Evolutionary conservation across 148 eudicot genomes (phyloP).

Genomic region (Rhododendron vialii): DNA sequence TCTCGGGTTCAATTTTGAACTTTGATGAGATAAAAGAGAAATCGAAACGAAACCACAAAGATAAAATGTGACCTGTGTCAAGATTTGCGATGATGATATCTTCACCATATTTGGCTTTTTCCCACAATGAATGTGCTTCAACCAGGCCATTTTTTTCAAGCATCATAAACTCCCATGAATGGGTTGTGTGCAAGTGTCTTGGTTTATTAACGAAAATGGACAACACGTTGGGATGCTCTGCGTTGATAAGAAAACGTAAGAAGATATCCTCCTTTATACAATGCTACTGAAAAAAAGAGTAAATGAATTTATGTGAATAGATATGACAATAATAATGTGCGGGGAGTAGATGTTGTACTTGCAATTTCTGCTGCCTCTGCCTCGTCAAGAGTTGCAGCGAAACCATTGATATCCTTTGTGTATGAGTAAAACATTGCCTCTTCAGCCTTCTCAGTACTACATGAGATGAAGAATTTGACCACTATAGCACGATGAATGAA

Average conservation of each 20-base stretch:
- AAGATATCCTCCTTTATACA: neutral
- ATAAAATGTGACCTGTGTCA: conserved; percentile 44
- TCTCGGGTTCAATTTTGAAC: neutral
- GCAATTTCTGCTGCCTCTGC: conserved; percentile 19
- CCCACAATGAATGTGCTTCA: conserved; percentile 37
- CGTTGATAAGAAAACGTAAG: neutral
- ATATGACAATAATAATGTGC: neutral
- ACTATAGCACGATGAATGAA: neutral
- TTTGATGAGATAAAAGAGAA: neutral
- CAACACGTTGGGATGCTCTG: conserved; percentile 52
- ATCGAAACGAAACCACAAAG: neutral
- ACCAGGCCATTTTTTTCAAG: neutral
- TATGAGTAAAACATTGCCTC: conserved; percentile 30
- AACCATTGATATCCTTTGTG: conserved; percentile 25
- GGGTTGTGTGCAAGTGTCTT: conserved; percentile 52
- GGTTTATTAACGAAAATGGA: conserved; percentile 45
- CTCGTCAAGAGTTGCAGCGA: conserved; percentile 33
- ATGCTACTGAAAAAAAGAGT: neutral
- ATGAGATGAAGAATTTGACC: neutral
- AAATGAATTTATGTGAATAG: neutral
- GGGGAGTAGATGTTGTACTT: conserved; percentile 5
- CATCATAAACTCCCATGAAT: conserved; percentile 13
- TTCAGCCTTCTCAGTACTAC: conserved; percentile 20
- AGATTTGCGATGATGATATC: conserved; percentile 62
- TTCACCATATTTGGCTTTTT: conserved; percentile 48